Percentiles rank a stretch among this genome's conserved stretches.
Conservation (phyloP, 2,329 filamentous ascomycete species). For the Apiospora arundinis region DNA sequence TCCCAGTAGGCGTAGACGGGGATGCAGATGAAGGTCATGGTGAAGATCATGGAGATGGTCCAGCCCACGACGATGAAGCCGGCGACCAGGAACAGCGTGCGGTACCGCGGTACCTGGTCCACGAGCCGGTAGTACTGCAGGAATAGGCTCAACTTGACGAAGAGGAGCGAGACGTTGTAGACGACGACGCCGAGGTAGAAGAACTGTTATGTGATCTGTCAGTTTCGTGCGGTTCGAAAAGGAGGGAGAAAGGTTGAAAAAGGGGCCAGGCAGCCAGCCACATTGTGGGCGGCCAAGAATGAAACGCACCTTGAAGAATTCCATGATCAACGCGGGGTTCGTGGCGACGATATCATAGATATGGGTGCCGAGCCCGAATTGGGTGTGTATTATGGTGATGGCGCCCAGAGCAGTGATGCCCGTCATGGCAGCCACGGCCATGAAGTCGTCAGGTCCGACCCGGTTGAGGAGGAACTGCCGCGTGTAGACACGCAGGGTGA, state of each 20-base stretch:
- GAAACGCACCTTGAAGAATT: conserved; percentile 15
- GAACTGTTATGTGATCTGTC: conserved; percentile 24
- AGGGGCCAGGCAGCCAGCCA: too few species aligned
- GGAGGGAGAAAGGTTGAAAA: too few species aligned
- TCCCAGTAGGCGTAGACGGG: conserved; percentile 30
- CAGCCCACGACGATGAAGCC: conserved; percentile 30
- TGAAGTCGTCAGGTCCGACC: conserved; percentile 18
- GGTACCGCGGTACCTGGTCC: conserved; percentile 30
- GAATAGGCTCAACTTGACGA: conserved; percentile 34
- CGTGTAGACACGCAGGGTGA: conserved; percentile 16
- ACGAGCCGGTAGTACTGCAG: conserved; percentile 35
- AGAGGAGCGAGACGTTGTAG: conserved; percentile 30
- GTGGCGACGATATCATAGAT: conserved; percentile 7
- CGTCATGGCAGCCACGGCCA: conserved; percentile 15
- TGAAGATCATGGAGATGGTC: conserved; percentile 31
- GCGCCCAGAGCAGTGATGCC: not conserved
- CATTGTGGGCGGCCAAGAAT: too few species aligned
- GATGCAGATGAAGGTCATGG: conserved; percentile 30
- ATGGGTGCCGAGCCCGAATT: conserved; percentile 19
- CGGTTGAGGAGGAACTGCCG: conserved; percentile 16
- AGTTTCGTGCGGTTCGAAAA: too few species aligned
- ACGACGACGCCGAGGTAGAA: conserved; percentile 30
- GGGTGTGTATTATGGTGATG: not conserved
- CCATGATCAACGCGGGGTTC: not conserved
- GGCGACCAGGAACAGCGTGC: conserved; percentile 27